phyloP scores from a whole-genome alignment of 2,329 filamentous ascomycete genomes.

The Pestalotiopsis fici region DNA sequence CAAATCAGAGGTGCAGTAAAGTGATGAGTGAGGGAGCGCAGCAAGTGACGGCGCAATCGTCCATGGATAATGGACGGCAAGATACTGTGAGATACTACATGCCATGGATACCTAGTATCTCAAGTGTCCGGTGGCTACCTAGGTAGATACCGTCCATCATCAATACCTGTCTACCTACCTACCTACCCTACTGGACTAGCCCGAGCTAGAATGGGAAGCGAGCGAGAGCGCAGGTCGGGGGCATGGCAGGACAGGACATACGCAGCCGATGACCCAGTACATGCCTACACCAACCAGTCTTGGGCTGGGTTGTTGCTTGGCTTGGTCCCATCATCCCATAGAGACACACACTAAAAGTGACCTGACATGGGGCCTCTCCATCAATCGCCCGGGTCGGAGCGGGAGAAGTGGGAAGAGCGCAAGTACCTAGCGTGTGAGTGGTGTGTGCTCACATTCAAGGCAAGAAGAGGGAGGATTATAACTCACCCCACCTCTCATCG shows the following conservation, averaged over 20 bases:
- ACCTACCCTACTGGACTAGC: not conserved
- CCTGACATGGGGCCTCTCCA: not conserved
- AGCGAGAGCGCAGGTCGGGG: not conserved
- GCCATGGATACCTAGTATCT: not conserved
- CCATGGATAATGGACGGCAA: not conserved
- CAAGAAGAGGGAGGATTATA: slow-evolving; percentile 32
- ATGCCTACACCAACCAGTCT: not conserved
- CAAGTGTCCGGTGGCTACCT: no score
- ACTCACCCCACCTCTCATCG: slow-evolving; percentile 50
- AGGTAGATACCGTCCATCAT: no score
- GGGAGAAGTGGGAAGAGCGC: slow-evolving; percentile 2
- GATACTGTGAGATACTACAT: not conserved
- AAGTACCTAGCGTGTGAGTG: not conserved
- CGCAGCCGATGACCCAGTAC: not conserved
- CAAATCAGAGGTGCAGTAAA: not conserved
- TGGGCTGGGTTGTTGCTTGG: no score
- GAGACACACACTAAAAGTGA: not conserved
- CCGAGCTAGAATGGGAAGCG: not conserved
- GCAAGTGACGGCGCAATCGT: not conserved
- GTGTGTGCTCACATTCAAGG: slow-evolving; percentile 9
- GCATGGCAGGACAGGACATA: not conserved
- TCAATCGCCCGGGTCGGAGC: slow-evolving; percentile 11
- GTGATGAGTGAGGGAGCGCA: not conserved
- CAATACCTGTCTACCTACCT: not conserved
- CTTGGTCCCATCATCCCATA: no score